Evolutionary conservation across 116 monocot species (phyloP).

Genomic region (Phalaenopsis hybrid): DNA sequence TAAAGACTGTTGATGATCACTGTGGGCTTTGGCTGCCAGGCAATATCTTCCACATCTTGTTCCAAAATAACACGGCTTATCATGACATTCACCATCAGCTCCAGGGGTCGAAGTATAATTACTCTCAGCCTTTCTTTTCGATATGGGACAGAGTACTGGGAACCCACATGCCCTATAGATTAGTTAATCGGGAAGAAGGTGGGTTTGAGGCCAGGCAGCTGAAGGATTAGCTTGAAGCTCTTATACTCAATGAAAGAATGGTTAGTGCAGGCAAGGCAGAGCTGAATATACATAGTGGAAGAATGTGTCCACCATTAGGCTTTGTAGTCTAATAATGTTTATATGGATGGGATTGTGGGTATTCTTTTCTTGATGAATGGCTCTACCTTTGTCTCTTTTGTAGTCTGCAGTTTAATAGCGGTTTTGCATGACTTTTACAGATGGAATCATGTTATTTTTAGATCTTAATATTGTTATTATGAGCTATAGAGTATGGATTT

Average conservation of each 20-base stretch:
- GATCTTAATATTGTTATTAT: background rate
- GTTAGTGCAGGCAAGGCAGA: too few relatives aligned
- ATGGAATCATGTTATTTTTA: background rate
- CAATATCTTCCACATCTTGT: conserved; percentile 64
- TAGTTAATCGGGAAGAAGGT: conserved; percentile 43
- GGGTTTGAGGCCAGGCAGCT: conserved; percentile 58
- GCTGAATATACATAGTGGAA: background rate
- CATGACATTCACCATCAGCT: conserved; percentile 93
- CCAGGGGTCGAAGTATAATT: conserved; percentile 71
- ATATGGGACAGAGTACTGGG: conserved; percentile 75
- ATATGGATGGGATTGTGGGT: background rate
- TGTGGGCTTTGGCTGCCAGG: conserved; percentile 69
- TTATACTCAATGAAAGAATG: too few relatives aligned
- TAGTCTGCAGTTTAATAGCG: background rate
- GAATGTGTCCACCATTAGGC: background rate
- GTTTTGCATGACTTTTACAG: background rate
- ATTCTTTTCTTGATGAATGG: background rate
- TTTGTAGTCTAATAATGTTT: background rate
- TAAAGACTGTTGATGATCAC: conserved; percentile 79
- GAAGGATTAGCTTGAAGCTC: conserved; percentile 24
- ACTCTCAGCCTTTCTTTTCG: conserved; percentile 77
- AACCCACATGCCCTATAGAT: conserved; percentile 58
- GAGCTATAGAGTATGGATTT: background rate
- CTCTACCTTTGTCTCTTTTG: background rate
- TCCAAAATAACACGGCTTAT: conserved; percentile 77